phyloP scores from a whole-genome alignment of 176 grass and related monocot genomes.

The Phragmites australis region DNA sequence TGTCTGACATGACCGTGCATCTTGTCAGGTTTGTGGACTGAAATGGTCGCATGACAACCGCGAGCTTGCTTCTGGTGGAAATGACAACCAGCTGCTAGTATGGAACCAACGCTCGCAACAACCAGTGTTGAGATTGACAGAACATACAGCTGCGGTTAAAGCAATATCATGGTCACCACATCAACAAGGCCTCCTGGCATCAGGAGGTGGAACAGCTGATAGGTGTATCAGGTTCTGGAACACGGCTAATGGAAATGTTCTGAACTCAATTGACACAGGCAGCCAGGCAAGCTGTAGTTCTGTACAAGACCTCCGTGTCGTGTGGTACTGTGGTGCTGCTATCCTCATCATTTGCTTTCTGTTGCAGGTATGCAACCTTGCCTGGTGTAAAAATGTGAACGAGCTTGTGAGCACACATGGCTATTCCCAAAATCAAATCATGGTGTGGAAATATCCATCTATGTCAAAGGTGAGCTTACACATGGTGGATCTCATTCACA shows the following conservation, averaged over 20 bases:
- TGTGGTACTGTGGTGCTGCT: not conserved
- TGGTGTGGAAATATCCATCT: conserved; percentile 99
- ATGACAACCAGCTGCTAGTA: conserved; percentile 93
- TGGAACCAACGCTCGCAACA: conserved; percentile 96
- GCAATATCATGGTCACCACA: conserved; percentile 97
- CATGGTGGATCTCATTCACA: not conserved
- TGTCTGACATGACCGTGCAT: not conserved
- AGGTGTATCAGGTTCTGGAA: conserved; percentile 97
- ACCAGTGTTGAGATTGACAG: conserved; percentile 68
- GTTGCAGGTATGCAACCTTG: conserved; percentile 92
- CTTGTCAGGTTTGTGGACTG: conserved; percentile 78
- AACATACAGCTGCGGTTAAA: conserved; percentile 95
- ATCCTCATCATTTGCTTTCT: not conserved
- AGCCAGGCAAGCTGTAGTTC: conserved; percentile 70
- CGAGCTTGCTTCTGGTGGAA: conserved; percentile 96
- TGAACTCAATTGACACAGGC: conserved; percentile 91
- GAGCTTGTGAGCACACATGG: conserved; percentile 97
- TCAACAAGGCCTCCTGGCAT: conserved; percentile 88
- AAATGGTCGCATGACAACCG: conserved; percentile 99
- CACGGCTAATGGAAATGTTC: conserved; percentile 77
- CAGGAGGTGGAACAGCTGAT: conserved; percentile 93
- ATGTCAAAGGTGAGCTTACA: conserved; percentile 70
- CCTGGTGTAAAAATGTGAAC: conserved; percentile 96
- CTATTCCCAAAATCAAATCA: conserved; percentile 98
- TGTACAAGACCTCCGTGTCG: not conserved